Evolutionary conservation across 306 rosid genomes (phyloP).

Genomic region (Castanea sativa): DNA sequence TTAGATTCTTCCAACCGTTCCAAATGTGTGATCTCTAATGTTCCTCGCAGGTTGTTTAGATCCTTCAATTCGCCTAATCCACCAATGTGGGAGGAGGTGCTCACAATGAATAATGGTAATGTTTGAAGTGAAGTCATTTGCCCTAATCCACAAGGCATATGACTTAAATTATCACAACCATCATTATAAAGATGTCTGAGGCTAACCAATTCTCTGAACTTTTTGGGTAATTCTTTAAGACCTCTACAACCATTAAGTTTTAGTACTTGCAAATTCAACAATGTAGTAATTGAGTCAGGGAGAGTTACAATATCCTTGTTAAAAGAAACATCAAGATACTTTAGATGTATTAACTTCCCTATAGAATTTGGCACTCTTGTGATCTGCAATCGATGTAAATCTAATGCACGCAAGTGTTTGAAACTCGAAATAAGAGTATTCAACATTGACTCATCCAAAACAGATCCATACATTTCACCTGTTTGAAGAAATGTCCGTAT

Average conservation of each 20-base stretch:
- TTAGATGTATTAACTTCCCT: slow-evolving; percentile 5
- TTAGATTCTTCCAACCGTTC: not conserved
- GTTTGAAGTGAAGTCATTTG: not conserved
- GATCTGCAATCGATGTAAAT: slow-evolving; percentile 34
- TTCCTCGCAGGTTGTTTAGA: not conserved
- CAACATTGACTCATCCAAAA: not conserved
- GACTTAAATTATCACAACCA: not conserved
- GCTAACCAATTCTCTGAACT: not conserved
- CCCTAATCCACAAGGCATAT: too few relatives aligned
- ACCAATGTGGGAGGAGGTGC: too few relatives aligned
- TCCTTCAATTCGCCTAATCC: not conserved
- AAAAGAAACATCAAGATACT: slow-evolving; percentile 7
- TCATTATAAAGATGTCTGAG: not conserved
- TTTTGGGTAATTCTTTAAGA: not conserved
- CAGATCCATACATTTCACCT: not conserved
- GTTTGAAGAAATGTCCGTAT: not conserved
- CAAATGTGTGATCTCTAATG: not conserved
- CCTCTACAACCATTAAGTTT: not conserved
- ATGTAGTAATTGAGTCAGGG: not conserved
- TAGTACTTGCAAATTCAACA: slow-evolving; percentile 1
- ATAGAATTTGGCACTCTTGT: slow-evolving; percentile 22
- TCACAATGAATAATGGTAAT: not conserved
- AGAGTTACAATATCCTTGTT: accelerated
- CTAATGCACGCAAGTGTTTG: too few relatives aligned
- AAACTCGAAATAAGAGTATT: not conserved